Conservation (phyloP, 2,329 filamentous ascomycete genomes). For the Hypoxylon sp. region DNA sequence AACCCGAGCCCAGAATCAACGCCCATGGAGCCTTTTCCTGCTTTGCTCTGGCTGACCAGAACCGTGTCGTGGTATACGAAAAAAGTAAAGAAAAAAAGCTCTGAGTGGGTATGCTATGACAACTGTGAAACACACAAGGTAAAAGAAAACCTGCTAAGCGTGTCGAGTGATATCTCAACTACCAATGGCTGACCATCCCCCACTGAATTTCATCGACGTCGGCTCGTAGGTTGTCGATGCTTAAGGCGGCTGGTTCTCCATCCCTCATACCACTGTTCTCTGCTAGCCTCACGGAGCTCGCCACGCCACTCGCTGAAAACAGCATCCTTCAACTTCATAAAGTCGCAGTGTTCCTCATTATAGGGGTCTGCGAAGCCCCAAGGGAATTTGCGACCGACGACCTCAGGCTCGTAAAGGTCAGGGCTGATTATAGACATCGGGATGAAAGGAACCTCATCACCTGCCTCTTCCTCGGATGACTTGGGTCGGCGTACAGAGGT, state of each 20-base stretch:
- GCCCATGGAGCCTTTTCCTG: constrained; percentile 45
- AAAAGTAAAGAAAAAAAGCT: constrained; percentile 44
- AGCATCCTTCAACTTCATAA: constrained; percentile 87
- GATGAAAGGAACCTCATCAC: constrained; percentile 76
- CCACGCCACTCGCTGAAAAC: constrained; percentile 95
- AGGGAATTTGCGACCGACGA: constrained; percentile 89
- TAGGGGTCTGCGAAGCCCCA: constrained; percentile 98
- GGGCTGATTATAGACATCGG: constrained; percentile 95
- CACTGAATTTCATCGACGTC: constrained; percentile 56
- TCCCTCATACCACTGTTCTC: constrained; percentile 94
- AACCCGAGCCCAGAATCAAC: constrained; percentile 44
- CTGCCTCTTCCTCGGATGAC: constrained; percentile 60
- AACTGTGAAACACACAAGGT: constrained; percentile 44
- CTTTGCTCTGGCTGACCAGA: constrained; percentile 41
- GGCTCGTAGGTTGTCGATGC: constrained; percentile 60
- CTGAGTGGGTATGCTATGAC: constrained; percentile 49
- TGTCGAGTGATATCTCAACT: constrained; percentile 44
- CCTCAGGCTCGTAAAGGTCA: constrained; percentile 85
- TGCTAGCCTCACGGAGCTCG: constrained; percentile 90
- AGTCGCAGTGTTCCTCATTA: constrained; percentile 93
- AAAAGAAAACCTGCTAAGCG: constrained; percentile 45
- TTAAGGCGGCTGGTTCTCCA: constrained; percentile 85
- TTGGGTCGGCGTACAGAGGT: constrained; percentile 63
- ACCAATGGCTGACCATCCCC: constrained; percentile 8
- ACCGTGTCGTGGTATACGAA: constrained; percentile 47